A percentile compares a stretch with the other conserved stretches of the same genome.
Conservation (phyloP, 306 rosid species). For the Oxytropis ochrocephala region DNA sequence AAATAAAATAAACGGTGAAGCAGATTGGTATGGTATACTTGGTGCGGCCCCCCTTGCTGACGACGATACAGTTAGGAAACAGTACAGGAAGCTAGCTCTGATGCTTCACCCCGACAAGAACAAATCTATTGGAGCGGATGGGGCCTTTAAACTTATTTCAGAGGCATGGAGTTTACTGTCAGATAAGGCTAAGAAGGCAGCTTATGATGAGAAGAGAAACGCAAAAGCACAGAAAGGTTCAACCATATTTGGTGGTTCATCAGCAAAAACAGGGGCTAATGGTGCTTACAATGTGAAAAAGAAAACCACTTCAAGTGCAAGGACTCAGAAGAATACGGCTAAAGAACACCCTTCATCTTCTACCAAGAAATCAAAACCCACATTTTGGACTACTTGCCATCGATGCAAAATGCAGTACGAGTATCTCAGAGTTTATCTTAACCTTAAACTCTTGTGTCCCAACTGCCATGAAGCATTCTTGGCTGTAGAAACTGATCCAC, state of each 20-base stretch:
- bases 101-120: slow-evolving; percentile 95
- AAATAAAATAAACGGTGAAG: slow-evolving; percentile 60
- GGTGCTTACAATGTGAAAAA: slow-evolving; percentile 54
- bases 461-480: slow-evolving; percentile 80
- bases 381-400: slow-evolving; percentile 92
- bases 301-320: slow-evolving; percentile 37
- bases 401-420: slow-evolving; percentile 94
- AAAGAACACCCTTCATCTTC: slow-evolving; percentile 49
- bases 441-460: slow-evolving; percentile 88
- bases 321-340: slow-evolving; percentile 45
- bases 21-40: slow-evolving; percentile 90
- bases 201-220: slow-evolving; percentile 56
- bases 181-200: slow-evolving; percentile 50
- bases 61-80: slow-evolving; percentile 64
- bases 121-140: slow-evolving; percentile 80
- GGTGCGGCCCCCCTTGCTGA: slow-evolving; percentile 60
- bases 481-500: slow-evolving; percentile 76
- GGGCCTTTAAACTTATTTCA: slow-evolving; percentile 84
- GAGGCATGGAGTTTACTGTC: slow-evolving; percentile 91
- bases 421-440: slow-evolving; percentile 79
- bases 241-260: slow-evolving; percentile 34
- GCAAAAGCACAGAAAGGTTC: slow-evolving; percentile 40
- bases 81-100: slow-evolving; percentile 84
- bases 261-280: slow-evolving; percentile 43
- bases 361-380: slow-evolving; percentile 47